Percentiles rank a stretch among this genome's conserved stretches.
phyloP scores from a whole-genome alignment of 2,329 filamentous ascomycete genomes.

The Fusarium napiforme region DNA sequence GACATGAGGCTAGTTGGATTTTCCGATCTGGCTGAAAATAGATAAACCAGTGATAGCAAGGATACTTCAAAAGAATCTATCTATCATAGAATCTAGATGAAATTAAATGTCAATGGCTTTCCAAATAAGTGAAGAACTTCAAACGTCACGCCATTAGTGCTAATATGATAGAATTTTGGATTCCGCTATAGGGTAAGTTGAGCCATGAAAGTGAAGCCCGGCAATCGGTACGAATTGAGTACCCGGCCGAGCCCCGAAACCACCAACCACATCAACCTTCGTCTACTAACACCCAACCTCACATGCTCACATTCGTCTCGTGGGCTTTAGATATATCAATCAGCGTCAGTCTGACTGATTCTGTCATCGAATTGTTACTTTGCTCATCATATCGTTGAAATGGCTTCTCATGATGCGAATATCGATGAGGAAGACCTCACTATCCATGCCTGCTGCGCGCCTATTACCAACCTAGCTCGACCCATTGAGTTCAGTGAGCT shows the following conservation, averaged over 20 bases:
- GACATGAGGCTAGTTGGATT: not conserved
- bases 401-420: conserved; percentile 23
- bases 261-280: conserved; percentile 24
- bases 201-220: not conserved
- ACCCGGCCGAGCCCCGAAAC: conserved; percentile 28
- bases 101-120: too few relatives aligned
- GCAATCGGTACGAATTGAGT: conserved; percentile 25
- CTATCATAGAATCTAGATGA: not conserved
- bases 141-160: not conserved
- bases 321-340: not conserved
- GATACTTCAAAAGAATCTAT: not conserved
- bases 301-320: conserved; percentile 7
- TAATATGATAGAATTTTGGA: not conserved
- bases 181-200: conserved; percentile 1
- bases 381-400: not conserved
- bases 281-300: conserved; percentile 9
- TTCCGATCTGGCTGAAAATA: not conserved
- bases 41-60: not conserved
- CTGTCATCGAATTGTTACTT: not conserved
- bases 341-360: not conserved
- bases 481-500: conserved; percentile 60
- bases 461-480: conserved; percentile 51
- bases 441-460: conserved; percentile 52
- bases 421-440: conserved; percentile 51
- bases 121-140: not conserved